phyloP scores from a whole-genome alignment of 2,329 filamentous ascomycete genomes.

The Trichophyton verrucosum region DNA sequence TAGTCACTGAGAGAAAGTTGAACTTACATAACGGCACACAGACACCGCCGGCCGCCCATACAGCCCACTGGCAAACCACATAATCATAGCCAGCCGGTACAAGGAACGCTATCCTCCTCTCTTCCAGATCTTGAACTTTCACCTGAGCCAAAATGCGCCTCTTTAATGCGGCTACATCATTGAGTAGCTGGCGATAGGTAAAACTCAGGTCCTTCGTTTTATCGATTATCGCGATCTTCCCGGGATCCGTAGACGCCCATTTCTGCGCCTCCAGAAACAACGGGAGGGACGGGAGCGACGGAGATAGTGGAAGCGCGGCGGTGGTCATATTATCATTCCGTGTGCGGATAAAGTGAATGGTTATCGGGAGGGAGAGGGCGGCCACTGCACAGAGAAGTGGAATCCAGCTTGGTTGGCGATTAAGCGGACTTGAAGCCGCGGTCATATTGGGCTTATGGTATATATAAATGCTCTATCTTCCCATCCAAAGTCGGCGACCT shows the following conservation, averaged over 20 bases:
- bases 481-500: background rate
- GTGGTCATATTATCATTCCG: background rate
- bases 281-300: conserved; percentile 27
- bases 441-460: background rate
- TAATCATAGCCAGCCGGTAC: conserved; percentile 33
- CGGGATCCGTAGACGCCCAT: conserved; percentile 21
- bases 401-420: conserved; percentile 2
- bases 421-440: background rate
- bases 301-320: conserved; percentile 8
- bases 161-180: conserved; percentile 27
- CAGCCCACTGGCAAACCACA: conserved; percentile 32
- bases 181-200: conserved; percentile 30
- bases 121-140: conserved; percentile 22
- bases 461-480: background rate
- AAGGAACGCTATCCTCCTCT: conserved; percentile 30
- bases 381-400: background rate
- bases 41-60: conserved; percentile 35
- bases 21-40: conserved; percentile 33
- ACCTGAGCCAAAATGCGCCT: conserved; percentile 25
- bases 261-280: conserved; percentile 29
- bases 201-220: conserved; percentile 28
- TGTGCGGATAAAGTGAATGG: conserved; percentile 3
- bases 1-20: background rate
- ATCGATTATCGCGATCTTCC: conserved; percentile 31
- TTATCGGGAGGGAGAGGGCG: conserved; percentile 1